Evolutionary conservation across 129 eudicot species (phyloP), one percentile per base, ranked within the genome.

Genomic region (Flaveria linearis): DNA sequence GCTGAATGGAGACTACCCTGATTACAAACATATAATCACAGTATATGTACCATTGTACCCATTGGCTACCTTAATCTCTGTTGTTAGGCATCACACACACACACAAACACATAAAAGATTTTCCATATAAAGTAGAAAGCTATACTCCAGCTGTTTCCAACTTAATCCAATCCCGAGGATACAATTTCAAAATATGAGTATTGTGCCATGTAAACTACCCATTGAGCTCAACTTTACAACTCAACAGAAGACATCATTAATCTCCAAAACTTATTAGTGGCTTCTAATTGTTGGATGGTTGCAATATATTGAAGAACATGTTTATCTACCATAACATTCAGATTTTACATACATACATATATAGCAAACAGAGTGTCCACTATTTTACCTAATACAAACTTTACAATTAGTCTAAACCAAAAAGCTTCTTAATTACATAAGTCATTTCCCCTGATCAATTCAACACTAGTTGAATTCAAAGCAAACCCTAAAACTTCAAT

Each of bases 401-500:
- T 25, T 16, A 10, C 22, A 15, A 26, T 26, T 2, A 26, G 30
- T 26, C 36, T 30, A 3, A 23, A 60, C 14, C 28, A 0, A 60
- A 25, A 25, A 49, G 60, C 53, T 46, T 43, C 43, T 25, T 20
- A 0, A 20, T 20, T 20, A 20, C 5, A 33, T 33, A 65, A 33
- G 10, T 23, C 14, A 52, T 51, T 22, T 52, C 20, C 45, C 20
- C 0, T 28, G 1, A 62, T 33, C 68, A 62, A 62, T 26, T 67
- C 30, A 0, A 15, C 12, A 50, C 45, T 15, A 76, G 36, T 4
- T 50, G 26, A 11, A 76, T 20, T 51, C 71, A 25, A 66, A 51
- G 8, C 41, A 36, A 78, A 78, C 76, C 82, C 82, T 70, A 78
- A 45, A 30, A 70, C 6, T 6, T 14, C 1, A 18, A 71, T 0